phyloP scores from a whole-genome alignment of 31 red algal species.

The Odonthalia washingtoniensis region DNA sequence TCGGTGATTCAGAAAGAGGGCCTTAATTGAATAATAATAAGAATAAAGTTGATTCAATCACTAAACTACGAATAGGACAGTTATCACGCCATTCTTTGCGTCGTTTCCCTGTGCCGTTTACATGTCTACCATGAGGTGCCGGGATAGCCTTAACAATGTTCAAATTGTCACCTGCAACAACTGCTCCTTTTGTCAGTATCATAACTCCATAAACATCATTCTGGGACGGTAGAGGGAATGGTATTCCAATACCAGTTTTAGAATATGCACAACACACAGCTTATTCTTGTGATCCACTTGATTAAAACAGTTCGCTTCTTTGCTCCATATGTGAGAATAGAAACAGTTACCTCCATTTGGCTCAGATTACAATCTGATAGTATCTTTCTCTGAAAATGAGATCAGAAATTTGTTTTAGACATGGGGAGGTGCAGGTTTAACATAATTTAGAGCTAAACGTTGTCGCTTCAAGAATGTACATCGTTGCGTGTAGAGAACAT shows the following conservation, averaged over 20 bases:
- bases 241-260: conserved; percentile 9
- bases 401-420: conserved; percentile 30
- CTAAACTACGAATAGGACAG: no score
- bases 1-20: no score
- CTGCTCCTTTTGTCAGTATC: neutral
- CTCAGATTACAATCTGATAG: conserved; percentile 15
- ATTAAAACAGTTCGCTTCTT: no score
- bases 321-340: no score
- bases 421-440: neutral
- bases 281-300: no score
- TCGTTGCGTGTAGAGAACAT: conserved; percentile 26
- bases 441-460: neutral
- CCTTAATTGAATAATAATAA: no score
- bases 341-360: conserved; percentile 44
- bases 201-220: no score
- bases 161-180: conserved; percentile 26
- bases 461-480: no score
- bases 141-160: conserved; percentile 45
- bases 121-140: conserved; percentile 37
- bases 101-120: conserved; percentile 27
- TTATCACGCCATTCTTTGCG: conserved; percentile 41
- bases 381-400: neutral
- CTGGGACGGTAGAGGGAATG: no score
- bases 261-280: no score
- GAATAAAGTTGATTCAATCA: no score